These are phyloP conservation scores for Rubroboletus satanas DNA, from an alignment of 768 basidiomycete genomes.

Conservation along the genomic window DNA sequence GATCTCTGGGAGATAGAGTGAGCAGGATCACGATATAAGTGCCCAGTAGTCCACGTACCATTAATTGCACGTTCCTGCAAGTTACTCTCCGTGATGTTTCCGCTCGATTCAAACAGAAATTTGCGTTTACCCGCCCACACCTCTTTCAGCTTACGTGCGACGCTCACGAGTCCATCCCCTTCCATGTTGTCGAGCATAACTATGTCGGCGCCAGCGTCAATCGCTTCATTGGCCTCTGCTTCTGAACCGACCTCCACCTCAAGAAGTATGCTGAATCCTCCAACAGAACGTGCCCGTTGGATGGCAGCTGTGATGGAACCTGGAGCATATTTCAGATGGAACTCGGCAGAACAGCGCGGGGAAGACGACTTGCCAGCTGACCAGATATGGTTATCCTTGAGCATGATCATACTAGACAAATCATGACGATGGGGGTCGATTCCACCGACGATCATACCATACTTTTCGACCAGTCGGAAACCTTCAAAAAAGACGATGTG, in stretches of 20 bases:
- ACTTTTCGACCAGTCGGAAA: conserved; percentile 96
- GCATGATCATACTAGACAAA: conserved; percentile 99
- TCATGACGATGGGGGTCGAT: conserved; percentile 95
- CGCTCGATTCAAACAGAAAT: conserved; percentile 91
- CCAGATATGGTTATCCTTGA: conserved; percentile 99
- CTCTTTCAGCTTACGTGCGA: conserved; percentile 68
- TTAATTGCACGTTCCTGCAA: conserved; percentile 75
- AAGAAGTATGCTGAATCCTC: conserved; percentile 86
- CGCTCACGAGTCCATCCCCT: conserved; percentile 62
- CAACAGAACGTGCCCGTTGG: conserved; percentile 77
- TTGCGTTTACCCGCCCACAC: conserved; percentile 79
- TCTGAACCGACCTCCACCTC: conserved; percentile 92
- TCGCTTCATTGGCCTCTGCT: conserved; percentile 94
- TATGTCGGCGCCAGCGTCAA: conserved; percentile 91
- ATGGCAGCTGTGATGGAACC: conserved; percentile 92
- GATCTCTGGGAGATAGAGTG: conserved; percentile 56
- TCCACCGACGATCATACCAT: conserved; percentile 97
- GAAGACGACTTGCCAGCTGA: conserved; percentile 62
- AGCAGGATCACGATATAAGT: neutral
- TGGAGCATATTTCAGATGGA: conserved; percentile 24
- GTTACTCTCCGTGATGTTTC: conserved; percentile 89
- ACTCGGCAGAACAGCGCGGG: neutral
- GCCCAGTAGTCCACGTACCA: conserved; percentile 48
- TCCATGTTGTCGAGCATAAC: conserved; percentile 95
- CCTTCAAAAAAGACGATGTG: conserved; percentile 41